Percentiles rank a stretch among this genome's conserved stretches.
Evolutionary conservation across 805 yeast species (phyloP).

Genomic region (Saccharomycopsis capsularis): DNA sequence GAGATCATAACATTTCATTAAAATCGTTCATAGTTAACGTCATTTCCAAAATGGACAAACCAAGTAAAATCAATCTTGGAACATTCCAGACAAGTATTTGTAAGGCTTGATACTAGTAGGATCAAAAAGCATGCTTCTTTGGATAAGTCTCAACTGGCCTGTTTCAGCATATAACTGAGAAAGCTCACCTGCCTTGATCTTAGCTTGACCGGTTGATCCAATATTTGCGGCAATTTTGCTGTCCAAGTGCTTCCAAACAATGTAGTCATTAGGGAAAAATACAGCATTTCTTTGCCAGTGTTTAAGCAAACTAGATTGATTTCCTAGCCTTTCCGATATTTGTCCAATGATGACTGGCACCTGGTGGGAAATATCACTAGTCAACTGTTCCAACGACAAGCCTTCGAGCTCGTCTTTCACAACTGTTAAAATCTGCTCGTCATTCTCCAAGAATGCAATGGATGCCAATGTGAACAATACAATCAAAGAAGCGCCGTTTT

Average conservation of each 20-base stretch:
- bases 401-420: conserved; percentile 57
- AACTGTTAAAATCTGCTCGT: conserved; percentile 49
- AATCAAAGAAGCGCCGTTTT: conserved; percentile 56
- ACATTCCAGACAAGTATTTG: background rate
- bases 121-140: conserved; percentile 58
- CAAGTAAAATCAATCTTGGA: too few relatives aligned
- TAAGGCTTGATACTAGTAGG: conserved; percentile 39
- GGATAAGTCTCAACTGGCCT: conserved; percentile 48
- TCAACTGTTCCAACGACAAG: conserved; percentile 40
- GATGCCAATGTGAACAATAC: conserved; percentile 76
- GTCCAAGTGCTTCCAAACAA: conserved; percentile 64
- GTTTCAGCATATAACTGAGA: conserved; percentile 44
- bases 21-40: too few relatives aligned
- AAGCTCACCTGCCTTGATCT: conserved; percentile 44
- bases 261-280: conserved; percentile 63
- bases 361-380: conserved; percentile 43
- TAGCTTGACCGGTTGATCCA: conserved; percentile 44
- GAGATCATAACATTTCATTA: too few relatives aligned
- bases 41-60: too few relatives aligned
- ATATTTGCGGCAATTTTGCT: conserved; percentile 49
- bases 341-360: conserved; percentile 55
- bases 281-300: conserved; percentile 67
- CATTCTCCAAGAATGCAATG: conserved; percentile 57
- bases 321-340: conserved; percentile 38
- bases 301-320: conserved; percentile 19